phyloP scores from a whole-genome alignment of 495 filamentous ascomycete genomes.

The Pyrenopolyporus hunteri region DNA sequence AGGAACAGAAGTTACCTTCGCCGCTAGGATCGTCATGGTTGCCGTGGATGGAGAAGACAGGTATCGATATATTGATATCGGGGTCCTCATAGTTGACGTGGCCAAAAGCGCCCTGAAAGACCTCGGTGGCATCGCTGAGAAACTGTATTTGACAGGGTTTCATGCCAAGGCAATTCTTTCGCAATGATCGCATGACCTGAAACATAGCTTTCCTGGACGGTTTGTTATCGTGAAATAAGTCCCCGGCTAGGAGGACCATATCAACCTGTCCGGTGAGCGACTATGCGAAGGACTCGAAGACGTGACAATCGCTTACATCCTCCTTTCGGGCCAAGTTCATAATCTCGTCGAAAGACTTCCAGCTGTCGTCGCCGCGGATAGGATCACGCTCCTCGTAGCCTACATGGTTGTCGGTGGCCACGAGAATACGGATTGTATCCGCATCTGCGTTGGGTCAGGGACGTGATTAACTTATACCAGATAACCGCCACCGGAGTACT shows the following conservation, averaged over 20 bases:
- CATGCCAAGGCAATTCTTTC: constrained; percentile 91
- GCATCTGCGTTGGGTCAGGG: constrained; percentile 59
- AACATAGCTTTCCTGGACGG: constrained; percentile 97
- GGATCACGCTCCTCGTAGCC: constrained; percentile 93
- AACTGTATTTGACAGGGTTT: constrained; percentile 96
- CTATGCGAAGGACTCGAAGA: neutral
- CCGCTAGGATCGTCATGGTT: constrained; percentile 98
- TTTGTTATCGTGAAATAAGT: constrained; percentile 98
- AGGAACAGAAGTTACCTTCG: constrained; percentile 84
- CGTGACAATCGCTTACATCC: constrained; percentile 61
- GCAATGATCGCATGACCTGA: constrained; percentile 90
- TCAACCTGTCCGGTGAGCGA: constrained; percentile 60
- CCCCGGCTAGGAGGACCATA: constrained; percentile 93
- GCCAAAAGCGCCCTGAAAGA: constrained; percentile 82
- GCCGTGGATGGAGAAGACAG: constrained; percentile 97
- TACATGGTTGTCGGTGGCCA: constrained; percentile 96
- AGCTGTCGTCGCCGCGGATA: constrained; percentile 94
- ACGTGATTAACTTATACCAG: neutral
- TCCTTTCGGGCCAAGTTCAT: constrained; percentile 86
- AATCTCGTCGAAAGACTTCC: constrained; percentile 93
- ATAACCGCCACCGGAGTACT: neutral
- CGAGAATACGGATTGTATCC: constrained; percentile 93
- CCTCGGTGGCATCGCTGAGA: constrained; percentile 87
- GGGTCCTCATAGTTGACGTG: constrained; percentile 98
- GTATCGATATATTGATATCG: constrained; percentile 96